Evolutionary conservation across 495 filamentous ascomycete genomes (phyloP), one percentile per base, ranked within the genome.

Genomic region (Hyphodiscus hymeniophilus): DNA sequence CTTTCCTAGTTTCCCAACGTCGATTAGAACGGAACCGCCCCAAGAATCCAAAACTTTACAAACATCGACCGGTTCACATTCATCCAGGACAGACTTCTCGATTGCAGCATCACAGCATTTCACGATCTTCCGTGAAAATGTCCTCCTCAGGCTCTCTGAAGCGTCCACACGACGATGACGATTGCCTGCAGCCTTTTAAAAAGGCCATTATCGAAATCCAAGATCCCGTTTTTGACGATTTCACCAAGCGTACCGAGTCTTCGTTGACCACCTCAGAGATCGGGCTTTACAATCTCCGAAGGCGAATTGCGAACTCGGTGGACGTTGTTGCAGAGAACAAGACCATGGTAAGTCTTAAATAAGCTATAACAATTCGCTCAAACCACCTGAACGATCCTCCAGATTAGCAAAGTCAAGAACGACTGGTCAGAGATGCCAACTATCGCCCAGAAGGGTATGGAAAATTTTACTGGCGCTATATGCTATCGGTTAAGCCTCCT

Each of bases 401-500:
- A 55, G 52, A 43, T 44, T 17, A 21, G 18, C 10, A 49, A 42
- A 15, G 18, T 57, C 13, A 30, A 3, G 3, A 17, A 2, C 11
- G 30, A 36, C 3, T 51, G 42, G 45, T 28, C 28, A 13, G 8
- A 12, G 13, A 57, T 55, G 47, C 48, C 54, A 15, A 28, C 17
- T 16, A n/a, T 33, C 28, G 6, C 40, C 10, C 53, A 55, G 16
- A 26, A 42, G n/a, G 58, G 58, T 6, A 39, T 61, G 33, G 7
- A 11, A 12, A 61, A 61, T 28, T 21, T 52, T 22, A 59, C 52
- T 18, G 45, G 46, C 18, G 33, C 28, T 17, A 43, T 65, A 16
- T 74, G 72, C 56, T 76, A 74, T 56, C 60, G 68, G 13, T 69
- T 73, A 52, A 59, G 55, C 23, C 52, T 62, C 12, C 48, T 73